A percentile compares a stretch with the other conserved stretches of the same genome.
Evolutionary conservation across 345 rosid genomes (phyloP).

Genomic region (Atalantia buxifolia): DNA sequence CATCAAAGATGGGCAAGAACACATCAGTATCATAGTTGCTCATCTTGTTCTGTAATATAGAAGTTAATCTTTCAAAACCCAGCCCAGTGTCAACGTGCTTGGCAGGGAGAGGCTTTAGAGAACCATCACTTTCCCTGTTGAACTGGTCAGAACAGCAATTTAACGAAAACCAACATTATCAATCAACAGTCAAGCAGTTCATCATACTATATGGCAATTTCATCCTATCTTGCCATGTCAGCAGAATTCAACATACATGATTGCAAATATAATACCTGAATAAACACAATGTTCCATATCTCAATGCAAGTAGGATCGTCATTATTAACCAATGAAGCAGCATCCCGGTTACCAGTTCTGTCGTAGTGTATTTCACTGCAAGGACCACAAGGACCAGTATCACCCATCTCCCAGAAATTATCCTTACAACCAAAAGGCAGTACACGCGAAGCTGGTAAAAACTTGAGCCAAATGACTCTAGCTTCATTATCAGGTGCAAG

Average conservation of each 20-base stretch:
- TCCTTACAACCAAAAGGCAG: constrained; percentile 98
- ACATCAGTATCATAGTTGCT: constrained; percentile 99
- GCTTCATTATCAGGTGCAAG: constrained; percentile 90
- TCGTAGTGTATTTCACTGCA: constrained; percentile 97
- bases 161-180: background rate
- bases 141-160: constrained; percentile 42
- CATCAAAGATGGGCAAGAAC: constrained; percentile 86
- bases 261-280: constrained; percentile 58
- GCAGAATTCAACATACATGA: background rate
- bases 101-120: constrained; percentile 84
- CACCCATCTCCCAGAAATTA: constrained; percentile 99
- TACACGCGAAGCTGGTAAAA: constrained; percentile 74
- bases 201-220: background rate
- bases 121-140: constrained; percentile 87
- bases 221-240: background rate
- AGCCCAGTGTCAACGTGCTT: constrained; percentile 98
- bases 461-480: constrained; percentile 73
- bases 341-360: constrained; percentile 82
- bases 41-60: constrained; percentile 92
- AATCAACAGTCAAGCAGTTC: background rate
- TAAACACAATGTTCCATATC: constrained; percentile 97
- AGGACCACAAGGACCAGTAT: constrained; percentile 98
- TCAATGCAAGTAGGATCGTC: constrained; percentile 99
- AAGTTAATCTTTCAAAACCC: constrained; percentile 97
- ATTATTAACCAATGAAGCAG: constrained; percentile 78